Evolutionary conservation across 768 basidiomycete species (phyloP).

Genomic region (Mycena latifolia): DNA sequence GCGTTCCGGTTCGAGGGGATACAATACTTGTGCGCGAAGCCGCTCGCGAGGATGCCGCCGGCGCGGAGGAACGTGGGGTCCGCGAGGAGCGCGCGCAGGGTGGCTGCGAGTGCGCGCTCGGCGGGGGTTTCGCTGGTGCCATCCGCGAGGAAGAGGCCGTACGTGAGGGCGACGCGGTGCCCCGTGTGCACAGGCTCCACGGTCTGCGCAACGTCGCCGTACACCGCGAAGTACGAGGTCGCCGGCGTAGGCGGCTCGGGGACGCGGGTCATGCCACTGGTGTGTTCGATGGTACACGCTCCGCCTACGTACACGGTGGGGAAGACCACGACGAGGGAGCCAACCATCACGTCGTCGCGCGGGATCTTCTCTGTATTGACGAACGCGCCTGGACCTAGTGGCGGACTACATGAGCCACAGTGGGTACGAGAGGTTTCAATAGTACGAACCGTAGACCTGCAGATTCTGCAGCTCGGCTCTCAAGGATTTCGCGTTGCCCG

Average conservation of each 20-base stretch:
- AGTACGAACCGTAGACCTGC: background rate
- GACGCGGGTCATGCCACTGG: too few relatives aligned
- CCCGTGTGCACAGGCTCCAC: background rate
- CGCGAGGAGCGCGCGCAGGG: background rate
- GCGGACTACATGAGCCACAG: background rate
- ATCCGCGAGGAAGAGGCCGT: background rate
- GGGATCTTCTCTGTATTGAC: background rate
- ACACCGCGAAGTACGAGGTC: background rate
- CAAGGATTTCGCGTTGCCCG: background rate
- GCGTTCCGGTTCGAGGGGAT: background rate
- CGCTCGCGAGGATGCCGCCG: background rate
- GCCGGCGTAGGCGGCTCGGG: background rate
- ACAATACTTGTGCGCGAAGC: conserved; percentile 42
- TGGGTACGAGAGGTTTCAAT: too few relatives aligned
- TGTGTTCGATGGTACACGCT: background rate
- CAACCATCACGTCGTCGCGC: background rate
- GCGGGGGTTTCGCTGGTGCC: background rate
- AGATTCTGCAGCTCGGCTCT: background rate
- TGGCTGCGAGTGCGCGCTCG: background rate
- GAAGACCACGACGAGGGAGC: background rate
- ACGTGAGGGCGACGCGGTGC: background rate
- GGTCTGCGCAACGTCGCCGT: background rate
- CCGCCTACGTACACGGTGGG: background rate
- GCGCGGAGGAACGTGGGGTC: background rate
- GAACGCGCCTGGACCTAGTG: background rate